These are phyloP conservation scores for Phytophthora kernoviae DNA, from an alignment of 352 stramenopile species.

Conservation along the genomic window DNA sequence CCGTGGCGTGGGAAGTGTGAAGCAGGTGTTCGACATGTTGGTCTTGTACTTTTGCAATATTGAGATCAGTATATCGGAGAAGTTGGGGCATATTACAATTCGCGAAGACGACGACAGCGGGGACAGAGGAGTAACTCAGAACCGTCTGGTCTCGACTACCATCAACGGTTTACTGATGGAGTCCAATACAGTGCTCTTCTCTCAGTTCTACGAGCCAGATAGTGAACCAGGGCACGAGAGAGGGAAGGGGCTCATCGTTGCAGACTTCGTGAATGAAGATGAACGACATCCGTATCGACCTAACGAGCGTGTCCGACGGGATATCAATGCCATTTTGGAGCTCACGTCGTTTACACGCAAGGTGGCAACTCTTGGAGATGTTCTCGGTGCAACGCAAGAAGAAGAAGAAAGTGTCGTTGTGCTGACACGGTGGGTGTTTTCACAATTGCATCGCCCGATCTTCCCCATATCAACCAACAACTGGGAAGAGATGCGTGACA, in stretches of 20 bases:
- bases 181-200: constrained; percentile 41
- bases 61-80: constrained; percentile 53
- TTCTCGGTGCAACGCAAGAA: constrained; percentile 21
- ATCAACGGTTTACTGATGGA: constrained; percentile 36
- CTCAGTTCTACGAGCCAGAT: constrained; percentile 30
- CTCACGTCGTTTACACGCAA: constrained; percentile 33
- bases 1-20: constrained; percentile 27
- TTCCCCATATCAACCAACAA: constrained; percentile 29
- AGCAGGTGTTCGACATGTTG: constrained; percentile 43
- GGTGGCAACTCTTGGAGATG: constrained; percentile 14
- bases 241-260: constrained; percentile 31
- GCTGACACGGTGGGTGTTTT: constrained; percentile 45
- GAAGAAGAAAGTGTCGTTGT: constrained; percentile 43
- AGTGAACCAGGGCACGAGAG: constrained; percentile 1
- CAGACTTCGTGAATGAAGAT: constrained; percentile 42
- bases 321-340: constrained; percentile 40
- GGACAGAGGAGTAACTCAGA: constrained; percentile 31
- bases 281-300: constrained; percentile 37
- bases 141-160: constrained; percentile 40
- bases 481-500: constrained; percentile 43
- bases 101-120: constrained; percentile 41
- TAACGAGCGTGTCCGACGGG: constrained; percentile 31
- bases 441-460: constrained; percentile 30
- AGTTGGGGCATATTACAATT: constrained; percentile 41
- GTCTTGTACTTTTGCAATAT: constrained; percentile 40